Evolutionary conservation across 78 protist species (phyloP).

Genomic region (slime mould (Dictyostelium discoideum)): dicty_2.7 NC_007088.5:4110001-4110500

Average conservation of each 20-base stretch:
- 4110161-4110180: not conserved
- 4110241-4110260: slow-evolving; percentile 69
- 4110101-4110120: not conserved
- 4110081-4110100: not conserved
- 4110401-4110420: not conserved
- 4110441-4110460: not conserved
- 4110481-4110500: not conserved
- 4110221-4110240: slow-evolving; percentile 50
- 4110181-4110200: slow-evolving; percentile 71
- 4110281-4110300: slow-evolving; percentile 65
- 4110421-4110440: not conserved
- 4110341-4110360: slow-evolving; percentile 54
- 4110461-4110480: too few species aligned
- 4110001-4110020: slow-evolving; percentile 54
- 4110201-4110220: slow-evolving; percentile 65
- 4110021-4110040: slow-evolving; percentile 24
- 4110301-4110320: slow-evolving; percentile 25
- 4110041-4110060: slow-evolving; percentile 54
- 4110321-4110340: slow-evolving; percentile 52
- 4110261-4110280: slow-evolving; percentile 34
- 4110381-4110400: not conserved
- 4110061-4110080: slow-evolving; percentile 65
- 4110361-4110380: not conserved
- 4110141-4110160: not conserved
- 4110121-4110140: not conserved